Percentiles rank a stretch among this genome's conserved stretches.
Evolutionary conservation across 1,284 basidiomycete genomes (phyloP).

Genomic region (Rhodotorula glutinis): DNA sequence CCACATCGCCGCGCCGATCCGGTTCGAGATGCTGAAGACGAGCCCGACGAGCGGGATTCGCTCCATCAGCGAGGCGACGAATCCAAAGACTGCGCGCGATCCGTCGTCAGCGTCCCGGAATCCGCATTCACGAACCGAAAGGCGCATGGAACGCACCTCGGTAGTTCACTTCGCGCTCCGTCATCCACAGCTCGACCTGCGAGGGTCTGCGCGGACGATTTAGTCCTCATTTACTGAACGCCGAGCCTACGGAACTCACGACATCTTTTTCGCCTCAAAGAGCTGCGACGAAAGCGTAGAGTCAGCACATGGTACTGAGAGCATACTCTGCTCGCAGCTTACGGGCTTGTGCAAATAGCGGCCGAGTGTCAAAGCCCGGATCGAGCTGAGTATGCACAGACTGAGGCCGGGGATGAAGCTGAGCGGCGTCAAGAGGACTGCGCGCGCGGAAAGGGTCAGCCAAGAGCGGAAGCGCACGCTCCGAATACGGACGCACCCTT

Average conservation of each 20-base stretch:
- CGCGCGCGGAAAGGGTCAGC: neutral
- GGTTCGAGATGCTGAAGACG: conserved; percentile 44
- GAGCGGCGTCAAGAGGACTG: conserved; percentile 45
- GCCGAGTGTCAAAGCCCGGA: conserved; percentile 38
- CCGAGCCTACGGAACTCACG: conserved; percentile 1
- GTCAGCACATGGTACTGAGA: no score
- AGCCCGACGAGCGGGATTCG: conserved; percentile 44
- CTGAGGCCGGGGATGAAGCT: conserved; percentile 44
- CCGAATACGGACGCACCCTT: conserved; percentile 29
- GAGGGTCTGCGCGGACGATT: conserved; percentile 12
- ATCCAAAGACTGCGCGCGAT: conserved; percentile 38
- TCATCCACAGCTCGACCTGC: conserved; percentile 43
- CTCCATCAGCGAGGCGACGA: conserved; percentile 42
- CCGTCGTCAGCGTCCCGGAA: neutral
- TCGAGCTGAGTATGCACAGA: conserved; percentile 38
- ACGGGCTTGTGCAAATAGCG: conserved; percentile 37
- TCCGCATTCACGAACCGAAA: no score
- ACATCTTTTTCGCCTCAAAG: conserved; percentile 44
- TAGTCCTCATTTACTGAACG: neutral
- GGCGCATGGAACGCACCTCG: conserved; percentile 14
- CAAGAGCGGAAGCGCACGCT: no score
- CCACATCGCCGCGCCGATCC: conserved; percentile 45
- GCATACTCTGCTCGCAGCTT: no score
- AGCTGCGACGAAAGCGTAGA: conserved; percentile 11
- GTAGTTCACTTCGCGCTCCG: conserved; percentile 43